Evolutionary conservation across 805 yeast genomes (phyloP).

Genomic region (Candida gorgasii): DNA sequence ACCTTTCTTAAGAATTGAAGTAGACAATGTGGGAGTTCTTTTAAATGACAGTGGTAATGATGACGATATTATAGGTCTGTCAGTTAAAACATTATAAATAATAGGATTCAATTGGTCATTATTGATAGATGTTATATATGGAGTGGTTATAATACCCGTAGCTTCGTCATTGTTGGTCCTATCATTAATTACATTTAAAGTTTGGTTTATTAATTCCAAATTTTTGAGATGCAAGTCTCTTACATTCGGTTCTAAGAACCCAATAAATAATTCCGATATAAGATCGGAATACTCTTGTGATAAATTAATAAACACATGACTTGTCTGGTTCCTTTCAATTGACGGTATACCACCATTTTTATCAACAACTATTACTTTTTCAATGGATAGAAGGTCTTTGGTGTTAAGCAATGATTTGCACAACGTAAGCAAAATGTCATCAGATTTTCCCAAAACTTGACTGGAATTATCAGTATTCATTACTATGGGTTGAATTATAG

Average conservation of each 20-base stretch:
- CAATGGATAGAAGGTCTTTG: constrained; percentile 54
- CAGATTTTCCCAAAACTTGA: constrained; percentile 28
- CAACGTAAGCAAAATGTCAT: constrained; percentile 26
- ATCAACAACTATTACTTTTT: constrained; percentile 79
- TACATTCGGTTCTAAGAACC: constrained; percentile 46
- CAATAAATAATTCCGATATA: constrained; percentile 60
- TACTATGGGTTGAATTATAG: constrained; percentile 64
- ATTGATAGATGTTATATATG: constrained; percentile 62
- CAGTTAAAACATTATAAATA: constrained; percentile 86
- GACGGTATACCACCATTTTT: constrained; percentile 91
- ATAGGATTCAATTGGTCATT: constrained; percentile 72
- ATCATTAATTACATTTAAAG: constrained; percentile 53
- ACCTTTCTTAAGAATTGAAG: constrained; percentile 82
- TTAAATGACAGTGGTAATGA: constrained; percentile 70
- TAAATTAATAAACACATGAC: constrained; percentile 86
- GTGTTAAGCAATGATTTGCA: constrained; percentile 25
- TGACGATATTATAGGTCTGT: constrained; percentile 85
- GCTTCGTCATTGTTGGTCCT: constrained; percentile 41
- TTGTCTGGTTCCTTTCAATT: constrained; percentile 70
- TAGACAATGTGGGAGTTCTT: constrained; percentile 61
- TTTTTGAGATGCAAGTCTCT: constrained; percentile 65
- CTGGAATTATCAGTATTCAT: constrained; percentile 30
- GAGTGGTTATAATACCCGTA: constrained; percentile 87
- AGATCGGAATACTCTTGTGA: constrained; percentile 78
- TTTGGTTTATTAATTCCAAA: constrained; percentile 60